A percentile compares a stretch with the other conserved stretches of the same genome.
phyloP scores from a whole-genome alignment of 2,329 filamentous ascomycete genomes.

The Cephalotrichum gorgonifer region DNA sequence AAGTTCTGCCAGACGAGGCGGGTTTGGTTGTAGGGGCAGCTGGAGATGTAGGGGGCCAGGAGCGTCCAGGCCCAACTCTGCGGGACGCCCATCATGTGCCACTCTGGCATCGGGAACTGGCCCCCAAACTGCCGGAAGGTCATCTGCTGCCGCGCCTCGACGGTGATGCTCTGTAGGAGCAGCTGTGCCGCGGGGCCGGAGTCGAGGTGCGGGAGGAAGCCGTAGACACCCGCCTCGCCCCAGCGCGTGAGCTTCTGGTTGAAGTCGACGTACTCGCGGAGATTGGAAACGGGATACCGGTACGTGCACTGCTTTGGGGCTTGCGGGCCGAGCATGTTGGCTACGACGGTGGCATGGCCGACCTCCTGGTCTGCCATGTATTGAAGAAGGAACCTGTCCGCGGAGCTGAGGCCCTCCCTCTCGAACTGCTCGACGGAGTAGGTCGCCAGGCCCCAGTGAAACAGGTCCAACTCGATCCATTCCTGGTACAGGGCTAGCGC shows the following conservation, averaged over 20 bases:
- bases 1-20: conserved; percentile 79
- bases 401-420: conserved; percentile 53
- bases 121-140: conserved; percentile 77
- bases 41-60: conserved; percentile 70
- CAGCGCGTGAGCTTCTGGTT: conserved; percentile 76
- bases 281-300: conserved; percentile 67
- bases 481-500: conserved; percentile 69
- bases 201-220: conserved; percentile 69
- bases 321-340: conserved; percentile 63
- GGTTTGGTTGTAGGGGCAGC: conserved; percentile 62
- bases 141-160: conserved; percentile 73
- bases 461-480: conserved; percentile 76
- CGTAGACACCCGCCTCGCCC: conserved; percentile 71
- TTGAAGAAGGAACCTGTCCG: conserved; percentile 60
- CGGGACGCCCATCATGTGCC: conserved; percentile 70
- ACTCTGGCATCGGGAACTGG: conserved; percentile 71
- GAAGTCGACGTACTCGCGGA: conserved; percentile 74
- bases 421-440: conserved; percentile 63
- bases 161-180: conserved; percentile 65
- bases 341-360: conserved; percentile 67
- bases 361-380: conserved; percentile 72
- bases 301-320: conserved; percentile 70
- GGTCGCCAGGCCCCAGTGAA: conserved; percentile 62
- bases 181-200: conserved; percentile 64
- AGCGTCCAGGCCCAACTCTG: conserved; percentile 81